Conservation (phyloP, 2,329 filamentous ascomycete genomes). For the Sporothrix brunneoviolacea region DNA sequence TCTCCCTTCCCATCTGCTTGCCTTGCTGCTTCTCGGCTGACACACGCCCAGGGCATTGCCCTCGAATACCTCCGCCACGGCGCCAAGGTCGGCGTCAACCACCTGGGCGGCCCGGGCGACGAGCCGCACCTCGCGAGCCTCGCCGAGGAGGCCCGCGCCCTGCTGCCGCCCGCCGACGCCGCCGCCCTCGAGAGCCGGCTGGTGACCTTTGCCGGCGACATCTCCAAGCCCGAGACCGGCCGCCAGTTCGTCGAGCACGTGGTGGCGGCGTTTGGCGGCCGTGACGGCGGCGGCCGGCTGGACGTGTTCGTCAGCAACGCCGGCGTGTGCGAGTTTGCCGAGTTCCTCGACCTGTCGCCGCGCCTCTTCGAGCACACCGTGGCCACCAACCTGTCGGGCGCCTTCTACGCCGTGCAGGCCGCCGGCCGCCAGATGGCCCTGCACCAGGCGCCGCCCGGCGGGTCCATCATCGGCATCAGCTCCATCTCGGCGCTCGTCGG, state of each 20-base stretch:
- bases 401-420: constrained; percentile 83
- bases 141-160: constrained; percentile 1
- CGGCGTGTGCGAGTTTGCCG: constrained; percentile 79
- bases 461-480: constrained; percentile 55
- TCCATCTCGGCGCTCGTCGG: constrained; percentile 55
- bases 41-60: constrained; percentile 13
- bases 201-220: constrained; percentile 11
- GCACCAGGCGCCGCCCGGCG: constrained; percentile 56
- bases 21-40: background rate
- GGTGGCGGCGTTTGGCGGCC: constrained; percentile 1
- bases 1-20: background rate
- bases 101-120: constrained; percentile 14
- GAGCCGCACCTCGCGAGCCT: constrained; percentile 13
- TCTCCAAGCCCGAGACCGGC: constrained; percentile 13
- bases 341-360: constrained; percentile 69
- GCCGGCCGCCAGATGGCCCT: constrained; percentile 75
- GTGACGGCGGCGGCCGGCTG: constrained; percentile 36
- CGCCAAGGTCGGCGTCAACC: constrained; percentile 15
- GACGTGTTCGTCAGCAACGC: constrained; percentile 85
- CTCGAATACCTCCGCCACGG: constrained; percentile 17
- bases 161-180: background rate
- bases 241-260: constrained; percentile 8
- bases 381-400: constrained; percentile 74
- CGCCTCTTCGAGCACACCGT: constrained; percentile 67
- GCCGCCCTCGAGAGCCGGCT: constrained; percentile 1